Conservation (phyloP, 495 filamentous ascomycete genomes). For the Xylaria palmicola region DNA sequence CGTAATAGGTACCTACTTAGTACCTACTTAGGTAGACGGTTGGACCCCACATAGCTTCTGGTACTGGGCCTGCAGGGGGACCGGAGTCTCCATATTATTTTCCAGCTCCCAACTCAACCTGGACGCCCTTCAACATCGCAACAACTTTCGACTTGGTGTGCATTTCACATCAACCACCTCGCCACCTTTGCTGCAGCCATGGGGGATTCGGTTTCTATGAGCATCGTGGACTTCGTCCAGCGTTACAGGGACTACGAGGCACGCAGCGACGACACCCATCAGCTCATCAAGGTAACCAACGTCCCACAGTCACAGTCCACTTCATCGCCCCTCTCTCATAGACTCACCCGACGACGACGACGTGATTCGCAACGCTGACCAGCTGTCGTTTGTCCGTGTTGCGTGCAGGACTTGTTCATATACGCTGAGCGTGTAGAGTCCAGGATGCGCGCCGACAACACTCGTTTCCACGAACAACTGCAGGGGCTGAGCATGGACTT, state of each 20-base stretch:
- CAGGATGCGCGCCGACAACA: constrained; percentile 38
- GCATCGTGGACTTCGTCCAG: constrained; percentile 42
- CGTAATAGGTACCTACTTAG: not conserved
- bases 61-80: constrained; percentile 5
- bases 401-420: constrained; percentile 43
- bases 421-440: constrained; percentile 38
- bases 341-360: too few relatives aligned
- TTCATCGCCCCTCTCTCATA: not conserved
- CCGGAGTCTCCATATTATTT: constrained; percentile 18
- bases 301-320: constrained; percentile 11
- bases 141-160: not conserved
- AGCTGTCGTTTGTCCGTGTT: constrained; percentile 7
- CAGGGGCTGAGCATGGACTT: constrained; percentile 44
- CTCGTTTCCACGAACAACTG: constrained; percentile 30
- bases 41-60: constrained; percentile 7
- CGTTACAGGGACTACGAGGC: constrained; percentile 38
- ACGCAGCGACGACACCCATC: constrained; percentile 34
- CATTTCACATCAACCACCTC: not conserved
- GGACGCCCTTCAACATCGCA: constrained; percentile 3
- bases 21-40: not conserved
- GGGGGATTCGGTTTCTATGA: constrained; percentile 2
- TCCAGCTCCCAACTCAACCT: constrained; percentile 10
- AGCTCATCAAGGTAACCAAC: constrained; percentile 43
- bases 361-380: constrained; percentile 4
- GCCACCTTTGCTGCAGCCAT: not conserved